phyloP scores from a whole-genome alignment of 192 early-diverging fungal species.

The Rhizophagus prolifer region DNA sequence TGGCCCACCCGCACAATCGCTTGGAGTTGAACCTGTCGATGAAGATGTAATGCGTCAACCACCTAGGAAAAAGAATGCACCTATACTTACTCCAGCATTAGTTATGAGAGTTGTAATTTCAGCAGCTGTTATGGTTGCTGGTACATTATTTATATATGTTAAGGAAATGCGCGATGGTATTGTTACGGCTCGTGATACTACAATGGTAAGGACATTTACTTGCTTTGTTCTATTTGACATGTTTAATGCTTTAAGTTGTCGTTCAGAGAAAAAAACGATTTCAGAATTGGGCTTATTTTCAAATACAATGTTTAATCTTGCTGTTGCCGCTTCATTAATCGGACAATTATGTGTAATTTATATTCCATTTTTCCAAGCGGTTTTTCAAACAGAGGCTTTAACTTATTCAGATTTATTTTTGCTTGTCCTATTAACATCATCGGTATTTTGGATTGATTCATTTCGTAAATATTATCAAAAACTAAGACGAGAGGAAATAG shows the following conservation, averaged over 20 bases:
- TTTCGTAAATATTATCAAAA: slow-evolving; percentile 58
- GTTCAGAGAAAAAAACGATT: slow-evolving; percentile 81
- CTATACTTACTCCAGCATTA: slow-evolving; percentile 76
- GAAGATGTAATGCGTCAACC: slow-evolving; percentile 87
- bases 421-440: slow-evolving; percentile 66
- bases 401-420: slow-evolving; percentile 69
- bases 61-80: slow-evolving; percentile 73
- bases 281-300: slow-evolving; percentile 79
- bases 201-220: slow-evolving; percentile 95
- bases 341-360: slow-evolving; percentile 90
- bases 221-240: slow-evolving; percentile 96
- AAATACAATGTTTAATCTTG: slow-evolving; percentile 88
- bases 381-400: slow-evolving; percentile 92
- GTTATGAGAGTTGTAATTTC: slow-evolving; percentile 75
- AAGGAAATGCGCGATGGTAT: slow-evolving; percentile 74
- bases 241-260: slow-evolving; percentile 92
- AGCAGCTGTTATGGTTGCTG: slow-evolving; percentile 77
- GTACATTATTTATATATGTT: slow-evolving; percentile 81
- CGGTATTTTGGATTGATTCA: slow-evolving; percentile 87
- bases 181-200: slow-evolving; percentile 74
- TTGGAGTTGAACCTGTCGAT: slow-evolving; percentile 94
- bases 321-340: slow-evolving; percentile 73
- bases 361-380: slow-evolving; percentile 82
- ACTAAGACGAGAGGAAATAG: background rate
- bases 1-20: slow-evolving; percentile 95